Evolutionary conservation across 2,329 filamentous ascomycete species (phyloP).

Genomic region (Fusarium sp.): DNA sequence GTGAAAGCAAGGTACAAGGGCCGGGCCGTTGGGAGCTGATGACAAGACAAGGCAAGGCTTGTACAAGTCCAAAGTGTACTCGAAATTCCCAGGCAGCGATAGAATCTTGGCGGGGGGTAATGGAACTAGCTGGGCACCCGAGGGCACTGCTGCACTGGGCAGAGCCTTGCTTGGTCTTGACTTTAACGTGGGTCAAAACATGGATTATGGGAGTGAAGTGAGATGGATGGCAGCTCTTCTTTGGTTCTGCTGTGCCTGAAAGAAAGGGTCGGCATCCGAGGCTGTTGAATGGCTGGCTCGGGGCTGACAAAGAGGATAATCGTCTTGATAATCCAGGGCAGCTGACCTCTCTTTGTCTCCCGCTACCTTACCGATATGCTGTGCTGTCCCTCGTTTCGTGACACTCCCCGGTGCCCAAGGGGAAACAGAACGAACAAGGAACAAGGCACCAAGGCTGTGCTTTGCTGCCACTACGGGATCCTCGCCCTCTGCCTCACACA

Average conservation of each 20-base stretch:
- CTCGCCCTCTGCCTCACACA: slow-evolving; percentile 21
- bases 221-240: background rate
- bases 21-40: slow-evolving; percentile 34
- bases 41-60: slow-evolving; percentile 27
- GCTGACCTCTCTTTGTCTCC: slow-evolving; percentile 26
- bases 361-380: background rate
- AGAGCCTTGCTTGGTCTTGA: background rate
- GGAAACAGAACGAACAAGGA: background rate
- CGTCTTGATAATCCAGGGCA: slow-evolving; percentile 11
- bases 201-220: slow-evolving; percentile 14
- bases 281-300: background rate
- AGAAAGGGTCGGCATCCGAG: slow-evolving; percentile 12
- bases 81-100: slow-evolving; percentile 16
- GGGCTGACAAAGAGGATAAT: slow-evolving; percentile 6
- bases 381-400: slow-evolving; percentile 14
- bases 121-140: background rate
- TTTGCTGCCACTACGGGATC: slow-evolving; percentile 1
- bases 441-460: slow-evolving; percentile 3
- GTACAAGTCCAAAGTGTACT: slow-evolving; percentile 1
- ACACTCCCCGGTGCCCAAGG: slow-evolving; percentile 1
- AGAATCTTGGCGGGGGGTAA: slow-evolving; percentile 22
- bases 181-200: slow-evolving; percentile 8
- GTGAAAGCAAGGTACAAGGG: slow-evolving; percentile 8
- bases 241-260: slow-evolving; percentile 26
- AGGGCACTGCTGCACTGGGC: background rate